Base-by-base conservation (phyloP, 768 basidiomycete genomes). In the Flagelloscypha sp. region DNA sequence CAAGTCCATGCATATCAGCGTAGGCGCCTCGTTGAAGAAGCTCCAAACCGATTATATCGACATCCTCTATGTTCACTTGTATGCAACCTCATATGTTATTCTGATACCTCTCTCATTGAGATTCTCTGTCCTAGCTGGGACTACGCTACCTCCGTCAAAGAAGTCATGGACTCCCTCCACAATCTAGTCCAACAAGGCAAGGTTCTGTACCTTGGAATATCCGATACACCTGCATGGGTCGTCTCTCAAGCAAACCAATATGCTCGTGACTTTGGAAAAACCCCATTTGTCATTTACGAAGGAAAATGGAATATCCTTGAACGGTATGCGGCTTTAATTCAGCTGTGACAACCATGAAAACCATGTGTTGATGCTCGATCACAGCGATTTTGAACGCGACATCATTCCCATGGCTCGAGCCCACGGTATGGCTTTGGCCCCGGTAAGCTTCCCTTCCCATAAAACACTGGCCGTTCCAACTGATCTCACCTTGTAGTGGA, bases 111-210 rank as follows among this genome's bases (percentile, higher is more conserved):
- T n/a, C n/a, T n/a, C n/a, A n/a, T n/a, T n/a, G n/a, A n/a, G n/a
- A n/a, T n/a, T n/a, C n/a, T n/a, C n/a, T n/a, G n/a, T n/a, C n/a
- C n/a, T 7, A 27, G 35, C n/a, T 71, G 72, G 73, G 74, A 76
- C 46, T 74, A 57, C 41, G 51, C 59, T 10, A 72, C 70, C 7
- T 57, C 59, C 11, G 58, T 79, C 30, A 66, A 71, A 46, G 76
- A 80, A 50, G 53, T 77, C 27, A 74, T 79, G 73, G 61, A 64
- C 25, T 51, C 59, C 6, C 55, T 79, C 6, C 70, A 79, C 42
- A 53, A 61, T 13, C 60, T 79, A 22, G 68, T 79, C 23, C 52
- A 49, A 6, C 47, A 58, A 21, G 68, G 74, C 12, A 74, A 76
- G 43, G 71, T 76, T 3, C 48, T 69, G 4, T 70, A 70, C 44